Percentiles rank a stretch among this genome's conserved stretches.
Evolutionary conservation across 2,329 filamentous ascomycete species (phyloP).

Genomic region (Monilinia fructigena): DNA sequence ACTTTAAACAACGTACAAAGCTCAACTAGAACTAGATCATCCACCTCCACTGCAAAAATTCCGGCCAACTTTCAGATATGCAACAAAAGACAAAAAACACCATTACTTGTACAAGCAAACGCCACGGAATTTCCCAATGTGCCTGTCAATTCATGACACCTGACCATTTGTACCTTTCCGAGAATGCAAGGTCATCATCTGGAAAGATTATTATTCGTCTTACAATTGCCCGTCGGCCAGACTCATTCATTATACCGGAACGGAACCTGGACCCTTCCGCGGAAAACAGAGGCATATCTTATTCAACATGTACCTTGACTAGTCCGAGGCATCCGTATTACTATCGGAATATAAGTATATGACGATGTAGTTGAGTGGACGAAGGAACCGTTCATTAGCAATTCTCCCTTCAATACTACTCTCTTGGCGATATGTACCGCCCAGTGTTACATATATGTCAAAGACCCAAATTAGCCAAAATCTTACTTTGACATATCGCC

Average conservation of each 20-base stretch:
- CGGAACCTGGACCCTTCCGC: background rate
- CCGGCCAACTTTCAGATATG: conserved; percentile 21
- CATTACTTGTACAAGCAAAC: conserved; percentile 9
- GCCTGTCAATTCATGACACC: background rate
- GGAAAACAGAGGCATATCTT: background rate
- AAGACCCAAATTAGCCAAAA: conserved; percentile 1
- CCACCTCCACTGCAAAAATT: conserved; percentile 8
- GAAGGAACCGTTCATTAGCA: background rate
- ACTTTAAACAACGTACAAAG: conserved; percentile 6
- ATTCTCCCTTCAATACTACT: conserved; percentile 3
- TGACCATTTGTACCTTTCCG: background rate
- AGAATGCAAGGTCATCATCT: background rate
- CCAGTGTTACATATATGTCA: conserved; percentile 1
- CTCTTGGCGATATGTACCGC: background rate
- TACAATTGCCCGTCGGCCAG: conserved; percentile 8
- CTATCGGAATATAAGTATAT: conserved; percentile 4
- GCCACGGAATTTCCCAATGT: background rate
- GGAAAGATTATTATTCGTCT: background rate
- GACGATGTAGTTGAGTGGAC: background rate
- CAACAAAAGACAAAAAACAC: conserved; percentile 14
- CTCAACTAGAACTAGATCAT: background rate
- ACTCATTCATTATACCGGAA: background rate
- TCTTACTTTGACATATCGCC: background rate
- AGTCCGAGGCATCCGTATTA: background rate
- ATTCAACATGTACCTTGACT: background rate